Base-by-base conservation (phyloP, 345 rosid genomes). In the Boechera stricta region DNA sequence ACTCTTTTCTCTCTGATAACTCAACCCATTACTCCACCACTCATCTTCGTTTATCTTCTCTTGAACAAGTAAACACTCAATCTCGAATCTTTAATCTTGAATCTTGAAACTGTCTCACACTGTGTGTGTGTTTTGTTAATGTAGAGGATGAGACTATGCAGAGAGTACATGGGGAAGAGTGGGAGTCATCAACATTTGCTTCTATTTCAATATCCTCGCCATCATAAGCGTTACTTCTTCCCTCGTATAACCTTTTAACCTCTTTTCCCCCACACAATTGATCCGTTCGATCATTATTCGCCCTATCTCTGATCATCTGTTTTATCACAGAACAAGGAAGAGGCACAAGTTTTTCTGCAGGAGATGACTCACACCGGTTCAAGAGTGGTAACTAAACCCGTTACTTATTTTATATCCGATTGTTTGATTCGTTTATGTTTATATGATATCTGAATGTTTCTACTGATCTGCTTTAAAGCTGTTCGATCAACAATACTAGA, bases 181-280 rank as follows among this genome's bases (percentile, higher is more conserved):
- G 92, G 97, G 62, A 52, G 82, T 65, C 79, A 78, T 73, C 90
- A 86, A 55, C 90, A 89, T 28, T 28, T 84, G 79, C 36, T 74
- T 77, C 63, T 72, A n/a, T 63, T 88, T 28, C 76, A 81, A 8
- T 69, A 80, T 72, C 87, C 89, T 9, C 80, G 69, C 75, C 79
- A 88, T 83, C 87, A 90, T 39, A 87, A 81, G 76, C 88, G 81
- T 32, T 94, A 92, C 83, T 82, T 85, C 75, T 76, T 87, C 74
- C 91, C 94, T 78, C 97, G 97, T 86, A 88, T 21, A 38, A 32
- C 60, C 24, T 21, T 21, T 21, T 51, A 35, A 16, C 48, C 36
- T 4, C 11, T n/a, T 16, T 29, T 18, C 10, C 62, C 2, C 31
- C 0, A 45, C 11, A 24, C 18, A 48, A 38, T 35, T 35, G 12